phyloP scores from a whole-genome alignment of 139 green algal genomes.

The Auxenochlorella pyrenoidosa region DNA sequence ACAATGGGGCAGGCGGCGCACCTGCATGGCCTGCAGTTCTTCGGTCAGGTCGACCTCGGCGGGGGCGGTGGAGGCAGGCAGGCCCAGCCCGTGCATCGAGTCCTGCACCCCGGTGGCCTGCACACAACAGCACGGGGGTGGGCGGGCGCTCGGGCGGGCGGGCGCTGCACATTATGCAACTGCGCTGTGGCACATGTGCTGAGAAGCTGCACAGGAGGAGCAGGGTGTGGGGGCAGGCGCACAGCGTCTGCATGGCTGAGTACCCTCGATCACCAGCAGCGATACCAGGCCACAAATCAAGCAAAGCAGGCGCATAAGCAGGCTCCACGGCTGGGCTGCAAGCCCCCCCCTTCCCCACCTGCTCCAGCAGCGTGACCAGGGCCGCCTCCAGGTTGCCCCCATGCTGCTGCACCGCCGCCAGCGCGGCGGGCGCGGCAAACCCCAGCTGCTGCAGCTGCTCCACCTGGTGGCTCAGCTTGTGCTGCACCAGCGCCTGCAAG shows the following conservation, averaged over 20 bases:
- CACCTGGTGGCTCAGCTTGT: slow-evolving; percentile 32
- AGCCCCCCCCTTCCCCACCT: neutral
- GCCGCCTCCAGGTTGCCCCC: slow-evolving; percentile 67
- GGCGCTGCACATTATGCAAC: neutral
- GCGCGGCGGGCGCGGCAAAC: slow-evolving; percentile 56
- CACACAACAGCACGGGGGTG: neutral
- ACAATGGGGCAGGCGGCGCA: neutral
- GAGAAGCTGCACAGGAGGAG: neutral
- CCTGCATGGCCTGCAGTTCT: slow-evolving; percentile 42
- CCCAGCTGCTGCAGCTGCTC: slow-evolving; percentile 61
- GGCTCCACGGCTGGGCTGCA: no score
- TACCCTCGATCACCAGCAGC: no score
- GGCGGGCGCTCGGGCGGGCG: neutral
- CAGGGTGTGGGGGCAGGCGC: neutral
- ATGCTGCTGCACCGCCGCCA: slow-evolving; percentile 60
- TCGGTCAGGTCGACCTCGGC: slow-evolving; percentile 56
- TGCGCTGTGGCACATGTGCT: neutral
- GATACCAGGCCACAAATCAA: no score
- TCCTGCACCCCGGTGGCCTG: slow-evolving; percentile 24
- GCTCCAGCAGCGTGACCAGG: slow-evolving; percentile 66
- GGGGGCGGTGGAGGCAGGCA: neutral
- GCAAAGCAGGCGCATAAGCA: no score
- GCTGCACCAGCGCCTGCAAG: slow-evolving; percentile 38
- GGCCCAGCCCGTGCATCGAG: slow-evolving; percentile 14
- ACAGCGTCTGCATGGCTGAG: no score